Base-by-base conservation (phyloP, 1,139 yeast species). In the Suhomyces anneliseae region DNA sequence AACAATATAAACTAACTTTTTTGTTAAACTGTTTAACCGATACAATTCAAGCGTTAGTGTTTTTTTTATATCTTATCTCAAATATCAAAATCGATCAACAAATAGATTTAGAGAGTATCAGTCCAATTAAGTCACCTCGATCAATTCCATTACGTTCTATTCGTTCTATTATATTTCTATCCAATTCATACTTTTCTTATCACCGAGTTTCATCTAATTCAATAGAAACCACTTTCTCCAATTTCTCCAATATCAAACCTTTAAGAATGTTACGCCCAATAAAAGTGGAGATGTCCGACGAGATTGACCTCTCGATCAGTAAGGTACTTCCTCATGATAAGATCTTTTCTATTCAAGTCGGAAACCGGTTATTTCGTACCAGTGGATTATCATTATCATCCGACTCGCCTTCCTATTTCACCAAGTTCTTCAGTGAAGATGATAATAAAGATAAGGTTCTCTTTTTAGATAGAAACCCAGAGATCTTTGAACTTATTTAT, bases 311-410 rank as follows among this genome's bases (percentile, higher is more conserved):
- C 0, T 54, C 65, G 2, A 85, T 87, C 39, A 87, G 90, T 1
- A 63, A 68, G 1, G 60, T 83, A 2, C 71, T 89, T 85, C 93
- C 29, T n/a, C 78, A 73, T 49, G 86, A 83, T 42, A 80, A 76
- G 54, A 82, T 88, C 58, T 90, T 78, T 64, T 76, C 83, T 11
- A 78, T 90, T 27, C 90, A 87, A 62, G 85, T 90, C 5, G 96
- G 96, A 0, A 78, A 76, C 45, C 75, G 76, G 52, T 54, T 78
- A 34, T 86, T 81, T 61, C 69, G 74, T 34, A 53, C 82, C 32
- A 85, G 93, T 60, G 97, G 97, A 1, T 90, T 93, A 1, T 89
- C 96, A 6, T 65, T 90, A 38, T 86, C 92, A 26, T 87, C 89
- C 1, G 97, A 90, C 66, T 84, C 80, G 2, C 87, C 87, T 3